phyloP scores from a whole-genome alignment of 2,329 filamentous ascomycete genomes.

The Trichoderma cornu-damae region DNA sequence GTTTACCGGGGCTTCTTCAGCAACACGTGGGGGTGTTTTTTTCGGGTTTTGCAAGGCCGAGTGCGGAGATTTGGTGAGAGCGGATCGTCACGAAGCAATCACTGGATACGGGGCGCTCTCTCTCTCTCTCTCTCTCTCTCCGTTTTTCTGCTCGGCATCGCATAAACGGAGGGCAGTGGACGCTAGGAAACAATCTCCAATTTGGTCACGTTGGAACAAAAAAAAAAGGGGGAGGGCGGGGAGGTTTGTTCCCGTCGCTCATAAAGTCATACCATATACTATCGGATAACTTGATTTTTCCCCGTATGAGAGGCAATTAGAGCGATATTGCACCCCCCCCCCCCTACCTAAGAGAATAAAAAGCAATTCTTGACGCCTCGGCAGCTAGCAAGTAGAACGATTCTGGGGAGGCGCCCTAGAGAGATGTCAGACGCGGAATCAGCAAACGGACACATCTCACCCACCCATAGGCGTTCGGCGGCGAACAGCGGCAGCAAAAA shows the following conservation, averaged over 20 bases:
- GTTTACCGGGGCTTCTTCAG: neutral
- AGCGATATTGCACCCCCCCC: too few species aligned
- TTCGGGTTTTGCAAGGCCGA: slow-evolving; percentile 8
- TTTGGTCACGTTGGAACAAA: slow-evolving; percentile 1
- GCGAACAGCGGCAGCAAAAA: too few species aligned
- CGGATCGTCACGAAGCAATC: slow-evolving; percentile 8
- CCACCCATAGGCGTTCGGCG: too few species aligned
- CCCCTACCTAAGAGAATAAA: too few species aligned
- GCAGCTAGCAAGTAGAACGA: neutral
- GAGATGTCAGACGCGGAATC: neutral
- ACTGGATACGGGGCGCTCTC: neutral
- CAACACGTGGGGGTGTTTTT: neutral
- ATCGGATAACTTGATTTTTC: slow-evolving; percentile 14
- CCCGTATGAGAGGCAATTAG: neutral
- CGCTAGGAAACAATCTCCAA: neutral
- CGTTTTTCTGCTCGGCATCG: neutral
- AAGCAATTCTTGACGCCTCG: slow-evolving; percentile 1
- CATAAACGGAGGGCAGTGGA: slow-evolving; percentile 1
- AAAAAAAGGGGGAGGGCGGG: too few species aligned
- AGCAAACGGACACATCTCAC: too few species aligned
- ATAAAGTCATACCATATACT: neutral
- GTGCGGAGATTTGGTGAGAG: slow-evolving; percentile 6
- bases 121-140: too few species aligned
- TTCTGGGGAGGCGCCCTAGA: neutral
- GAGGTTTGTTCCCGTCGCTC: neutral